Evolutionary conservation across 2,329 filamentous ascomycete species (phyloP).

Genomic region (Plenodomus lindquistii): DNA sequence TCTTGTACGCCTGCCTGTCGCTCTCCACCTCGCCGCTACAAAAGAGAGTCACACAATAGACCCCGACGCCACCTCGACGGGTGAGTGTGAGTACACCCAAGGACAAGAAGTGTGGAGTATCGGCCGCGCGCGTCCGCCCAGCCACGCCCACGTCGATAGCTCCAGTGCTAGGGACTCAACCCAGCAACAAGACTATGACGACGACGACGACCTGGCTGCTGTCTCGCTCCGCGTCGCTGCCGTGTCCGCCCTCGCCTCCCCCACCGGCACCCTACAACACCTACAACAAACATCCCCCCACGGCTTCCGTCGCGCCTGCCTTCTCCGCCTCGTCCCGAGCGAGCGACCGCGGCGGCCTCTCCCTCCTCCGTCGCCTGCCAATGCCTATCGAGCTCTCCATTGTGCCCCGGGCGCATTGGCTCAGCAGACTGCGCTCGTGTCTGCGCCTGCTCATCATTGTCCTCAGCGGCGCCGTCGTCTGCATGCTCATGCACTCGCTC

Average conservation of each 20-base stretch:
- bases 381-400: slow-evolving; percentile 36
- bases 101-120: not conserved
- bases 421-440: slow-evolving; percentile 40
- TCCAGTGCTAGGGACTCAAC: slow-evolving; percentile 15
- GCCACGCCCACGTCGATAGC: slow-evolving; percentile 6
- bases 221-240: slow-evolving; percentile 4
- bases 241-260: slow-evolving; percentile 12
- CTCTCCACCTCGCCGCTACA: not conserved
- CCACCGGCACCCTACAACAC: slow-evolving; percentile 19
- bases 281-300: slow-evolving; percentile 6
- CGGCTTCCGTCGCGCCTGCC: slow-evolving; percentile 18
- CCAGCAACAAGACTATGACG: slow-evolving; percentile 10
- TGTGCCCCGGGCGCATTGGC: slow-evolving; percentile 38
- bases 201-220: slow-evolving; percentile 19
- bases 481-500: slow-evolving; percentile 43
- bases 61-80: not conserved
- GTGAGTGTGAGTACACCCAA: not conserved
- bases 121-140: not conserved
- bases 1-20: not conserved
- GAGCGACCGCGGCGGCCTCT: slow-evolving; percentile 23
- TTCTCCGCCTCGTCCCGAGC: slow-evolving; percentile 18
- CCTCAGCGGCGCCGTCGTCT: slow-evolving; percentile 41
- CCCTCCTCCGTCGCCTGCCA: slow-evolving; percentile 14
- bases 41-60: too few species aligned
- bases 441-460: slow-evolving; percentile 44